Base-by-base conservation (phyloP, 805 yeast species). In the Candida glaebosa region DNA sequence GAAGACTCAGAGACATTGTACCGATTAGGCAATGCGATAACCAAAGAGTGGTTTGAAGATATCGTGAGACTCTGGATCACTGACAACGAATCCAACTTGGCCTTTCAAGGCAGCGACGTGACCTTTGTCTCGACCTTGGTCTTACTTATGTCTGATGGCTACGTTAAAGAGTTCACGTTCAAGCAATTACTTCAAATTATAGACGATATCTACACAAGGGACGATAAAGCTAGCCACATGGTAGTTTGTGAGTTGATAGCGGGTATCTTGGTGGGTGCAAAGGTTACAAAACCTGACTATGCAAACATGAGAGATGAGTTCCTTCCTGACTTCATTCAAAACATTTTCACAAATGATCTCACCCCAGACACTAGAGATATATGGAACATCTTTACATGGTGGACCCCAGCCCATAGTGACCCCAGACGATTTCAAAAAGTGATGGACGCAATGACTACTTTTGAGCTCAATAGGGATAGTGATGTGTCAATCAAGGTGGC, bases 341-440 rank as follows among this genome's bases (percentile, higher is more conserved):
- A 56, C 0, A 71, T 81, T 3, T 67, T 87, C 25, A 65, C 69
- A 5, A 63, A 71, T 25, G 87, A 82, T 35, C 60, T 91, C 41
- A 76, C 87, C 1, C 95, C 88, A 3, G 93, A 89, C 24, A 83
- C 82, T 3, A 61, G 73, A 30, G 76, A 73, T 15, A 79, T 85
- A 31, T 93, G 97, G 97, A 71, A 72, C 26, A 75, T 87, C 0
- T 76, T 87, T 38, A 69, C 83, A 3, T 82, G 87, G 83, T 84
- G 88, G 85, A 54, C 80, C 1, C 84, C 88, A 0, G 60, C 79
- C 0, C 82, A 78, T 49, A 67, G 80, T 30, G 95, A 87, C 57
- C 49, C 72, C 37, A 75, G 96, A 55, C 73, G 96, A 43, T 73
- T 78, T 41, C 81, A 82, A 10, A 69, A 72, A 9, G 57, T 84